Conservation (phyloP, 306 rosid species). For the Calophaca sinica region DNA sequence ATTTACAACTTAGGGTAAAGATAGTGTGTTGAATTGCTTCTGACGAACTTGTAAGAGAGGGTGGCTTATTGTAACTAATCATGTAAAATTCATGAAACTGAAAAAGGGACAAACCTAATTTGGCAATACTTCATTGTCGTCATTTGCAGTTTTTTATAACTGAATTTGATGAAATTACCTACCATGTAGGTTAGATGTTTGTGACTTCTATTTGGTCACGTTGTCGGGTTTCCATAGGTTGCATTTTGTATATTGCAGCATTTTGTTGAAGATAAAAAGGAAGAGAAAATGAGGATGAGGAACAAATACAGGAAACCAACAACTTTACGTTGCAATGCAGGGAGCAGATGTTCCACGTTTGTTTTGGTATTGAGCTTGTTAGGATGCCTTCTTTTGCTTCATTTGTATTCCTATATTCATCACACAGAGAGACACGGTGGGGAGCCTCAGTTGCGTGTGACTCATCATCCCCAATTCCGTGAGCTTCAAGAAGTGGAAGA, state of each 20-base stretch:
- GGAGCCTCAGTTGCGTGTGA: conserved; percentile 51
- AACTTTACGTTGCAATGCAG: conserved; percentile 75
- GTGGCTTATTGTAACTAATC: conserved; percentile 4
- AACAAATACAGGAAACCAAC: conserved; percentile 87
- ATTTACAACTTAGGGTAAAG: conserved; percentile 29
- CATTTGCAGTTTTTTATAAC: conserved; percentile 20
- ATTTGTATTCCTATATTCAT: conserved; percentile 59
- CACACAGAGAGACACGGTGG: conserved; percentile 48
- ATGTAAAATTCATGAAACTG: conserved; percentile 16
- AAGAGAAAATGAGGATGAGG: conserved; percentile 85
- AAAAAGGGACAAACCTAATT: conserved; percentile 4
- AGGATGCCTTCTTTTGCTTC: conserved; percentile 77
- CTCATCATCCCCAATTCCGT: conserved; percentile 62
- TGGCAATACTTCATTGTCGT: background rate
- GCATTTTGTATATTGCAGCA: conserved; percentile 76
- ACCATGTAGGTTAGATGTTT: conserved; percentile 23
- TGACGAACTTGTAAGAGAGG: conserved; percentile 3
- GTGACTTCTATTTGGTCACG: conserved; percentile 52
- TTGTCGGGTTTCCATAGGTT: conserved; percentile 69
- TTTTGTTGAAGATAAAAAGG: conserved; percentile 69
- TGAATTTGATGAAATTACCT: conserved; percentile 34
- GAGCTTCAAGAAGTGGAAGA: conserved; percentile 89
- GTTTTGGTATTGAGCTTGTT: conserved; percentile 75
- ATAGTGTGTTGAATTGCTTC: conserved; percentile 36
- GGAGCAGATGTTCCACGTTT: conserved; percentile 72